Evolutionary conservation across 2,329 filamentous ascomycete genomes (phyloP).

Genomic region (Venturia nashicola): DNA sequence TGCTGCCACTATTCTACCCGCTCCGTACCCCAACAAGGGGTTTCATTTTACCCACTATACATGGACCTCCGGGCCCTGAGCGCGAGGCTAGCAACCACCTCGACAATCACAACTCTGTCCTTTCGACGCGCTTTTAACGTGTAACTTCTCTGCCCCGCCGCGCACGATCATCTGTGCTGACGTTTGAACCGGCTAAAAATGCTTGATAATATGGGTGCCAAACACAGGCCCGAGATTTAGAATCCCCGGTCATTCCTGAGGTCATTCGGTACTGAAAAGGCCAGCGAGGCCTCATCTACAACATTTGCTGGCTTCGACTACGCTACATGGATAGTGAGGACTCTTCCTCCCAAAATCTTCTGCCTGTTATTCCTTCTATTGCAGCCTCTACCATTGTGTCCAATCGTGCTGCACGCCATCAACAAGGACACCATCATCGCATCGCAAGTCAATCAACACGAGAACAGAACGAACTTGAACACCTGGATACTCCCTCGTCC

Average conservation of each 20-base stretch:
- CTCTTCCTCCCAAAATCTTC: slow-evolving; percentile 19
- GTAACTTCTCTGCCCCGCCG: background rate
- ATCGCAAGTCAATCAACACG: background rate
- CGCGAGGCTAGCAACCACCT: background rate
- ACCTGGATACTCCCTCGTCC: background rate
- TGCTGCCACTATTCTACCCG: background rate
- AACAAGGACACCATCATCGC: slow-evolving; percentile 16
- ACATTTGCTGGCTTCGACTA: slow-evolving; percentile 11
- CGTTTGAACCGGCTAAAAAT: background rate
- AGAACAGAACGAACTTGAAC: background rate
- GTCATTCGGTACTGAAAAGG: background rate
- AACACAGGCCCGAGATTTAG: background rate
- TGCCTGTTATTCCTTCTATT: slow-evolving; percentile 13
- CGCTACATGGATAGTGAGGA: slow-evolving; percentile 30
- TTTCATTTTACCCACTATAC: background rate
- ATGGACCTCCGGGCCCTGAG: background rate
- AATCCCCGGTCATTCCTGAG: background rate
- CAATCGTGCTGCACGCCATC: slow-evolving; percentile 15
- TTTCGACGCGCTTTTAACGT: background rate
- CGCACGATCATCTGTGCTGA: background rate
- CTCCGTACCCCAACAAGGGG: background rate
- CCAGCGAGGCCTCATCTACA: slow-evolving; percentile 2
- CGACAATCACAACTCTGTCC: background rate
- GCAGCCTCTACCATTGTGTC: slow-evolving; percentile 15
- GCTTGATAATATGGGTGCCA: background rate